These are phyloP conservation scores for Gilbertella persicaria DNA, from an alignment of 371 early-diverging fungal species.

Conservation along the genomic window DNA sequence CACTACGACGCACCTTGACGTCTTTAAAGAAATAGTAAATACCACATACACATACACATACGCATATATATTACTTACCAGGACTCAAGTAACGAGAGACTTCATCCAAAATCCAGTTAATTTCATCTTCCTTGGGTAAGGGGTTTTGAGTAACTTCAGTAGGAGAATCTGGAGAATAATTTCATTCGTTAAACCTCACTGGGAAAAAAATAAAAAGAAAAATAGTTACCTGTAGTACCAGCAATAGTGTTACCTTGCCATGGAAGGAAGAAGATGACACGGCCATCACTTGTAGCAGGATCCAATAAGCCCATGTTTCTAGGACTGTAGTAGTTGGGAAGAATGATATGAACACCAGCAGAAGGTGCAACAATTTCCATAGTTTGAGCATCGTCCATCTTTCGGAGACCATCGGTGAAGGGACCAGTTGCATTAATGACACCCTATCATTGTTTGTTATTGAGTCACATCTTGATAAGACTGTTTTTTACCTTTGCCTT, in stretches of 20 bases:
- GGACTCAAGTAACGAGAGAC: conserved; percentile 87
- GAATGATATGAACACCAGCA: conserved; percentile 96
- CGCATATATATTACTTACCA: conserved; percentile 29
- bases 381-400: conserved; percentile 80
- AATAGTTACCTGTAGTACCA: conserved; percentile 89
- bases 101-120: conserved; percentile 96
- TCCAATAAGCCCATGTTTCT: conserved; percentile 97
- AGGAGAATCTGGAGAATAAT: conserved; percentile 69
- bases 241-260: conserved; percentile 98
- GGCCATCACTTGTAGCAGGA: conserved; percentile 96
- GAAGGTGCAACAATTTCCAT: conserved; percentile 92
- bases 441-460: conserved; percentile 50
- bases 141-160: conserved; percentile 82
- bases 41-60: background rate
- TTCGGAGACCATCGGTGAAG: conserved; percentile 82
- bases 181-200: background rate
- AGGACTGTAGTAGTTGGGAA: conserved; percentile 94
- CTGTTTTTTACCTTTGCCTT: conserved; percentile 69
- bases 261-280: conserved; percentile 99
- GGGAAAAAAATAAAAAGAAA: background rate
- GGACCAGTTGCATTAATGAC: conserved; percentile 84
- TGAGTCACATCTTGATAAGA: background rate
- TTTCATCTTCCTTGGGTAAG: conserved; percentile 91
- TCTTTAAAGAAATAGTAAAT: conserved; percentile 33
- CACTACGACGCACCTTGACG: conserved; percentile 92